Base-by-base conservation (phyloP, 1,284 basidiomycete species). In the Salmacisia buchloeana region DNA sequence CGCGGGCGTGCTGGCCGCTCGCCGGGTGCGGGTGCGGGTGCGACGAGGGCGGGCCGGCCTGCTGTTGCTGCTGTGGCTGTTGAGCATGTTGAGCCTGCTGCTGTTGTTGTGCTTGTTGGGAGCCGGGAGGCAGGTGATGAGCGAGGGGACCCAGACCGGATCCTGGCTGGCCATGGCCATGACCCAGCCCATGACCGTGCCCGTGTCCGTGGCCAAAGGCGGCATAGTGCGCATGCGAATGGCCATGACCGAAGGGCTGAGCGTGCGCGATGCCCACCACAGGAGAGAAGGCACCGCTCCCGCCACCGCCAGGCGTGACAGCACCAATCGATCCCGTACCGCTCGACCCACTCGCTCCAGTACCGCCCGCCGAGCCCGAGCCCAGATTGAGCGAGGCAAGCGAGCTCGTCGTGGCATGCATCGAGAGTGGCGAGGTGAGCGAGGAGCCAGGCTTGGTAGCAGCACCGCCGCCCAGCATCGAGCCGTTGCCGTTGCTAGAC, bases 371-470 rank as follows among this genome's bases (percentile, higher is more conserved):
- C 13, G 13, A 18, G 43, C 43, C 52, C 2, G 69, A 57, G n/a
- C 69, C 67, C 21, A 73, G 60, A 36, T 70, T 71, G 61, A 73
- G 64, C 18, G 71, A 73, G 41, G 64, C 70, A 13, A 73, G 67
- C 43, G 64, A 67, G 63, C 54, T 69, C 25, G 70, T 63, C 59
- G 69, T 62, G n/a, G 63, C 46, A 31, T 52, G 21, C 2, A 52
- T 52, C 23, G 46, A 52, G 15, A 52, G 46, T 18, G 46, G 46
- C 29, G 46, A 52, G 18, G 23, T 18, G 46, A 52, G 23, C 46
- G 23, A 21, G 7, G 29, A 5, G 12, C 46, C 46, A 25, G 46
- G 9, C 46, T 52, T 52, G 7, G n/a, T 9, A 9, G 23, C 12
- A 4, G 45, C 4, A 4, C 25, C 45, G 45, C 45, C 31, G 18